Evolutionary conservation across 805 yeast genomes (phyloP), one percentile per base, ranked within the genome.

Genomic region (Nakazawaea holstii): DNA sequence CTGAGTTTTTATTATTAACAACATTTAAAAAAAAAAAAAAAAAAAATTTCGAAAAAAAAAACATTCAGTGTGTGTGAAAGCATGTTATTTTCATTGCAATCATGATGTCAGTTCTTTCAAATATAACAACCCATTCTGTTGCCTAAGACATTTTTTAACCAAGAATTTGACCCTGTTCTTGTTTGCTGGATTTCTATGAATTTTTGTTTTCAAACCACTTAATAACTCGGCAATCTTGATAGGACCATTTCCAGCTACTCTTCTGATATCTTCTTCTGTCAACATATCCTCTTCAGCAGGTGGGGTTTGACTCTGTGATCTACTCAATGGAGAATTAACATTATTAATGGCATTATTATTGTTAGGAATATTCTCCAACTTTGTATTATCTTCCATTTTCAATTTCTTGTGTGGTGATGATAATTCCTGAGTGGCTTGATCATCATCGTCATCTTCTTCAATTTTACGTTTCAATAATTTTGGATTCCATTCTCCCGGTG

Each of bases 401-500:
- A 61, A 47, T 51, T 64, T 67, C 50, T 66, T 70, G 8, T n/a
- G n/a, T n/a, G 60, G 41, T 9, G 62, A 20, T 20, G 24, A 20
- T 3, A 5, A 20, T 20, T 20, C 24, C 24, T 20, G 56, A n/a
- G 59, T 53, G 27, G 53, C 62, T 4, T 48, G 51, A 6, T 51
- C 56, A 14, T 42, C 41, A 39, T 11, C 26, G 1, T 50, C 55
- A 8, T 39, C 46, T n/a, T 49, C 56, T 37, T 55, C 67, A 46
- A 62, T 61, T 52, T 53, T 61, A 44, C 55, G 71, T 54, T 61
- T 76, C 52, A 70, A 71, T 9, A 70, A 70, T 31, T 62, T 60
- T 20, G 96, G 92, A 64, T 84, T 84, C 97, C 97, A 91, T 46
- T 81, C 87, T 27, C 96, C 96, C 15, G 62, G 67, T 2, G 94